Evolutionary conservation across 208 protist genomes (phyloP).

Genomic region (Leishmania tropica): DNA sequence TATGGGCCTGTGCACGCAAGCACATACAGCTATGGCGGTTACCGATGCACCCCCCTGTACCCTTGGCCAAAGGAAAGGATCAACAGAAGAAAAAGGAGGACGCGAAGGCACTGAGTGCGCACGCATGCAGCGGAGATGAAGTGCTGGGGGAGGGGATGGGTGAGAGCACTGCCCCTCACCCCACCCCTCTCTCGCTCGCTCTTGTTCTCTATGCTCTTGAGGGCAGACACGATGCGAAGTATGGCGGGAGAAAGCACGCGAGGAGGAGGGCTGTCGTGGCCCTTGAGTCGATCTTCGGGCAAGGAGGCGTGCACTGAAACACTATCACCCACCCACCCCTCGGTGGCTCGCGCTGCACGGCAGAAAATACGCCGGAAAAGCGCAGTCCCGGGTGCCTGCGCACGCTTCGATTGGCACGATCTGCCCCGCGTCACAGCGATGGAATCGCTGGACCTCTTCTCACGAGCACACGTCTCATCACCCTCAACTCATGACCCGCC

Average conservation of each 20-base stretch:
- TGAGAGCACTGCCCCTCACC: background rate
- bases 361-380: background rate
- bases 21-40: background rate
- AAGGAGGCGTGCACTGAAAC: background rate
- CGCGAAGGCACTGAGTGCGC: background rate
- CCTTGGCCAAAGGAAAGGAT: background rate
- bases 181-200: background rate
- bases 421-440: background rate
- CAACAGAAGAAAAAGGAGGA: background rate
- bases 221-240: background rate
- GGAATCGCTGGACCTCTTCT: background rate
- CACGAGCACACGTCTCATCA: background rate
- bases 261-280: background rate
- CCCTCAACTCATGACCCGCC: background rate
- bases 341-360: background rate
- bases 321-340: background rate
- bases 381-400: background rate
- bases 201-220: background rate
- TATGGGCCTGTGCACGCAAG: background rate
- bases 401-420: background rate
- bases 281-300: background rate
- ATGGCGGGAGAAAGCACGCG: background rate
- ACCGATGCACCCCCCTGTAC: background rate
- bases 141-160: background rate
- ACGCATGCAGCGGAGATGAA: background rate